phyloP scores from a whole-genome alignment of 805 yeast species.

The Metschnikowia gelsemii region DNA sequence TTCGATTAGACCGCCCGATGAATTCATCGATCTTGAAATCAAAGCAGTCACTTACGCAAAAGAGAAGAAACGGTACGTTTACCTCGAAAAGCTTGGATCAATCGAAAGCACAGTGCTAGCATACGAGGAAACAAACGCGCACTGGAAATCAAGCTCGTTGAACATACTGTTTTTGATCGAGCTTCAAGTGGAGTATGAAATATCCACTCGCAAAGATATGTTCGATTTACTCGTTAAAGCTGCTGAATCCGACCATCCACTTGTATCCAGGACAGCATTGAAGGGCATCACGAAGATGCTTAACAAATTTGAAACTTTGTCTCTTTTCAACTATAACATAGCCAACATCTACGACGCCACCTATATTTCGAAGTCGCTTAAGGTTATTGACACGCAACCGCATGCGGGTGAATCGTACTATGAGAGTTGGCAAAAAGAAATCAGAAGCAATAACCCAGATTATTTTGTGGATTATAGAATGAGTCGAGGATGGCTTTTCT shows the following conservation, averaged over 20 bases:
- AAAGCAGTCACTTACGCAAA: conserved; percentile 63
- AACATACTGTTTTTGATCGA: conserved; percentile 51
- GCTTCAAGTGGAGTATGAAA: conserved; percentile 55
- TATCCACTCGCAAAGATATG: conserved; percentile 39
- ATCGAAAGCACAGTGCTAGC: conserved; percentile 40
- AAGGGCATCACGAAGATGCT: conserved; percentile 51
- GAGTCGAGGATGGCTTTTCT: conserved; percentile 68
- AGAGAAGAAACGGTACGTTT: conserved; percentile 49
- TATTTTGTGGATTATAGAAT: conserved; percentile 59
- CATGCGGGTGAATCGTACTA: conserved; percentile 35
- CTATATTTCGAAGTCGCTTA: conserved; percentile 33
- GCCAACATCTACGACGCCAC: conserved; percentile 42
- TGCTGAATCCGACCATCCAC: conserved; percentile 66
- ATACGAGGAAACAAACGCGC: conserved; percentile 31
- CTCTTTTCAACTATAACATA: conserved; percentile 49
- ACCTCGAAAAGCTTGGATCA: conserved; percentile 39
- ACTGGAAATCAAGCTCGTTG: conserved; percentile 58
- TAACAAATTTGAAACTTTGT: conserved; percentile 45
- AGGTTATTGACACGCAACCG: conserved; percentile 44
- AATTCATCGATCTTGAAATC: conserved; percentile 54
- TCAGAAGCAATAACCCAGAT: conserved; percentile 47
- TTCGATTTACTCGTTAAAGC: conserved; percentile 45
- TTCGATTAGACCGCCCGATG: conserved; percentile 61
- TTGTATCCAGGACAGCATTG: conserved; percentile 56
- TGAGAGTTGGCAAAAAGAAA: conserved; percentile 48